Evolutionary conservation across 495 filamentous ascomycete genomes (phyloP), one percentile per base, ranked within the genome.

Genomic region (Staphylotrichum longicolle): DNA sequence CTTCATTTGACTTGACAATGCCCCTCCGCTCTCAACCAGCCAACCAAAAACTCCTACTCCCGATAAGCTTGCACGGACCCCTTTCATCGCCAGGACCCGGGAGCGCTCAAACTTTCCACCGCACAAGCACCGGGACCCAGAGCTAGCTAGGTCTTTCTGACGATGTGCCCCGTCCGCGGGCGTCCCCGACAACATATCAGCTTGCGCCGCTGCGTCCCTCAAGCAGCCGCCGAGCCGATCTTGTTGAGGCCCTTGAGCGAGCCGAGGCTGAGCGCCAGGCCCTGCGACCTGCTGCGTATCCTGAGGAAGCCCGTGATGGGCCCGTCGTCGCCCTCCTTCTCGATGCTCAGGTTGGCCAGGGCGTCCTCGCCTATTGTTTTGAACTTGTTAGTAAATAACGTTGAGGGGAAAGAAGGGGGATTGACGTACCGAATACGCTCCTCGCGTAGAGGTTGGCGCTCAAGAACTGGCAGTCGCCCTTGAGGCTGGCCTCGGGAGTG

Each of bases 221-320:
- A 81, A 68, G 78, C 78, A 68, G 78, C 78, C 7, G 70, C 64
- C 41, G 78, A 77, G 44, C 85, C 85, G 63, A 87, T 86, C 78
- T 92, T 93, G 75, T 93, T 94, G 64, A 99, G 78, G 4, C 95
- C 95, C 78, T 99, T 99, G 68, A 99, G 81, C 45, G 90, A 93
- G 15, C 95, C 95, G 60, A 99, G 79, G 74, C 93, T 96, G 62
- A 99, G 78, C 4, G 95, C 95, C 60, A 99, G 81, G 53, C 94
- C 95, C 78, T 99, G 95, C 5, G 91, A 96, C 67, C 95, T 89
- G 81, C 92, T 96, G 76, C 95, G 86, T 82, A 99, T 99, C 67
- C 95, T 89, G 56, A 99, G 91, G 73, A 99, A 99, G n/a, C 95
- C 95, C 34, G 94, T 98, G 63, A 99, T 89, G 6, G 92, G 92